phyloP scores from a whole-genome alignment of 345 rosid genomes.

The rapeseed (Brassica napus) region DNA sequence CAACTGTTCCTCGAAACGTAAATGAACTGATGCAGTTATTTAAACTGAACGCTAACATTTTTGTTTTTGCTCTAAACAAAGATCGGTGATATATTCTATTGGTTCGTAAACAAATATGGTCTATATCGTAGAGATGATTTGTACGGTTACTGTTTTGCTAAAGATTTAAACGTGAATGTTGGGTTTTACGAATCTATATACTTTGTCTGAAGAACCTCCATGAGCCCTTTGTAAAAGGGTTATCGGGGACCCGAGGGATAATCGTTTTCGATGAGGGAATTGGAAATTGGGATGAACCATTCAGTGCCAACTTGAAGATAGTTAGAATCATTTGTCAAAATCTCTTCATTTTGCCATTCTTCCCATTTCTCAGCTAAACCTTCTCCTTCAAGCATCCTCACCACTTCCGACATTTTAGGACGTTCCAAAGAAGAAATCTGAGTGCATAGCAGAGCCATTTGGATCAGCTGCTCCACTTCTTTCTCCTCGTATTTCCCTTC shows the following conservation, averaged over 20 bases:
- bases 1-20: background rate
- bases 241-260: slow-evolving; percentile 43
- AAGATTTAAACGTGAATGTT: too few species aligned
- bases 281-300: slow-evolving; percentile 26
- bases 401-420: slow-evolving; percentile 94
- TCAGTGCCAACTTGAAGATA: background rate
- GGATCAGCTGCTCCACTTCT: slow-evolving; percentile 86
- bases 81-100: background rate
- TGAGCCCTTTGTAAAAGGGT: background rate
- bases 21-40: background rate
- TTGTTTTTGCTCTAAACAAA: background rate
- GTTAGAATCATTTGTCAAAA: background rate
- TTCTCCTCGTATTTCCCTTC: slow-evolving; percentile 24
- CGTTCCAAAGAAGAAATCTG: slow-evolving; percentile 82
- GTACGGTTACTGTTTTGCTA: too few species aligned
- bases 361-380: slow-evolving; percentile 98
- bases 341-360: slow-evolving; percentile 80
- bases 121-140: too few species aligned
- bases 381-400: slow-evolving; percentile 97
- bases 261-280: slow-evolving; percentile 33
- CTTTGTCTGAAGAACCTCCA: background rate
- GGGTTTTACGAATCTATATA: too few species aligned
- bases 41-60: background rate
- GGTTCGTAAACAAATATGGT: too few species aligned
- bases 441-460: slow-evolving; percentile 94